These are phyloP conservation scores for Colletotrichum noveboracense DNA, from an alignment of 2,329 filamentous ascomycete species.

Conservation along the genomic window DNA sequence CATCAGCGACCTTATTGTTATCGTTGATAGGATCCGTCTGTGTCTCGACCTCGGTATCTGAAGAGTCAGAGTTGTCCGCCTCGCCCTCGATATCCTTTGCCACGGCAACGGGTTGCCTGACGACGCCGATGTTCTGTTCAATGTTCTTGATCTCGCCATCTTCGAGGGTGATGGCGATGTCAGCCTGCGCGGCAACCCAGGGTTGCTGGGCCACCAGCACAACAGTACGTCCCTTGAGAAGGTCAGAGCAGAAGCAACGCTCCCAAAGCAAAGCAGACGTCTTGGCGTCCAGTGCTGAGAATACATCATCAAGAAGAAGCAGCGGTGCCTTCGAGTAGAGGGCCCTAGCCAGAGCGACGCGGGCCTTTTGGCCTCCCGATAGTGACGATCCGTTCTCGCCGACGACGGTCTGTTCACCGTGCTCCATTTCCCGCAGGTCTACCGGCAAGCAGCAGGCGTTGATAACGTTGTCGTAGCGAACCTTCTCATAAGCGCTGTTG, in stretches of 20 bases:
- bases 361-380: constrained; percentile 62
- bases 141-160: constrained; percentile 45
- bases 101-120: constrained; percentile 49
- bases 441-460: constrained; percentile 58
- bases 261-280: constrained; percentile 62
- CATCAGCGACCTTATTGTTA: constrained; percentile 36
- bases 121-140: constrained; percentile 51
- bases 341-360: constrained; percentile 61
- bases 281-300: constrained; percentile 64
- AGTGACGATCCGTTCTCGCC: constrained; percentile 61
- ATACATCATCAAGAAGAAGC: constrained; percentile 63
- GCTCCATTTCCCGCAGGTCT: constrained; percentile 56
- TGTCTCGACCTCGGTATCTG: constrained; percentile 32
- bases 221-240: constrained; percentile 58
- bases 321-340: constrained; percentile 62
- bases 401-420: constrained; percentile 56
- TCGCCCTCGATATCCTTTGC: constrained; percentile 41
- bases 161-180: constrained; percentile 51
- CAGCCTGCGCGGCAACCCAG: constrained; percentile 57
- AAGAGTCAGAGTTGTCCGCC: constrained; percentile 29
- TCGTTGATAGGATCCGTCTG: constrained; percentile 34
- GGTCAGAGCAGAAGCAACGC: constrained; percentile 60
- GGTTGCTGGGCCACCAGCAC: constrained; percentile 63
- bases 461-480: constrained; percentile 60
- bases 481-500: constrained; percentile 53